phyloP scores from a whole-genome alignment of 2,329 filamentous ascomycete genomes.

The Lecanosticta acicola region DNA sequence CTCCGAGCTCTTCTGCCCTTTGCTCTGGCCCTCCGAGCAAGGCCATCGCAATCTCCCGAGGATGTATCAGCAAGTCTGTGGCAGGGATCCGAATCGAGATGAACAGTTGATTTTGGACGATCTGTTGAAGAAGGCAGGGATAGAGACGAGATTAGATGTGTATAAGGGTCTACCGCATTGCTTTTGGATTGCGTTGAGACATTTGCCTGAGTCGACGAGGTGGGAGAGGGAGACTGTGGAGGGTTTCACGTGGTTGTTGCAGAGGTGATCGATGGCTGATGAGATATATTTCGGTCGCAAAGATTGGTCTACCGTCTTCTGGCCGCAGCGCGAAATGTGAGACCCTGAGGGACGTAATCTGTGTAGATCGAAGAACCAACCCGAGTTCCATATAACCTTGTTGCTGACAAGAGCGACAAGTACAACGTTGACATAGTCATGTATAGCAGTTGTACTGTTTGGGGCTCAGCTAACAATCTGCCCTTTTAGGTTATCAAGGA shows the following conservation, averaged over 20 bases:
- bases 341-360: no score
- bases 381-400: no score
- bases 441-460: no score
- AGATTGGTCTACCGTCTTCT: no score
- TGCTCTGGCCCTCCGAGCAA: slow-evolving; percentile 10
- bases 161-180: slow-evolving; percentile 42
- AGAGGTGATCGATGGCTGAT: background rate
- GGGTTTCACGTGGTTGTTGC: slow-evolving; percentile 31
- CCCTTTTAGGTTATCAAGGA: no score
- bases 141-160: slow-evolving; percentile 41
- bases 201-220: slow-evolving; percentile 28
- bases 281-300: no score
- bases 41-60: slow-evolving; percentile 36
- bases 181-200: slow-evolving; percentile 27
- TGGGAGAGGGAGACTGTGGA: slow-evolving; percentile 28
- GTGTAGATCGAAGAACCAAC: no score
- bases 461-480: no score
- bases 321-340: no score
- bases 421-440: no score
- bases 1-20: slow-evolving; percentile 6
- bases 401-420: no score
- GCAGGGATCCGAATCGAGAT: slow-evolving; percentile 47
- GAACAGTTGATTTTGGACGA: slow-evolving; percentile 49
- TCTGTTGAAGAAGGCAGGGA: slow-evolving; percentile 40
- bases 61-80: slow-evolving; percentile 48